phyloP scores from a whole-genome alignment of 2,329 filamentous ascomycete genomes.

The Cucurbitaria berberidis region DNA sequence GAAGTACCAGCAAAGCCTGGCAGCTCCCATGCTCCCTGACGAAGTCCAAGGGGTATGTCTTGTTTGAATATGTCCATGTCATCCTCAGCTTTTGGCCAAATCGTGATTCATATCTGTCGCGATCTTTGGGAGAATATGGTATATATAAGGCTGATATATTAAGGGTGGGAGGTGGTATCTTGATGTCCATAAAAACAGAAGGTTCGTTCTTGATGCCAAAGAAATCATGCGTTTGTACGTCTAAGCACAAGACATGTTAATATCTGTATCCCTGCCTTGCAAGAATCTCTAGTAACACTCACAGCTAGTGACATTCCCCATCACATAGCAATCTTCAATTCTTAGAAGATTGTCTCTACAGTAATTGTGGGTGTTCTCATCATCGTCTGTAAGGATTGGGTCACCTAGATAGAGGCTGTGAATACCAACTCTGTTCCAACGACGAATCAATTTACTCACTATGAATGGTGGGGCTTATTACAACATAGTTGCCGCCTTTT shows the following conservation, averaged over 20 bases:
- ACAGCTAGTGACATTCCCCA: background rate
- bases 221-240: background rate
- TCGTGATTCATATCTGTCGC: background rate
- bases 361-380: background rate
- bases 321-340: background rate
- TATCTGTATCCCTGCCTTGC: background rate
- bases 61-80: slow-evolving; percentile 7
- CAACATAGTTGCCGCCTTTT: background rate
- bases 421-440: background rate
- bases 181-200: slow-evolving; percentile 7
- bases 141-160: slow-evolving; percentile 13
- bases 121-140: background rate
- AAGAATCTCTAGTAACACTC: background rate
- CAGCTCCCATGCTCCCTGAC: slow-evolving; percentile 14
- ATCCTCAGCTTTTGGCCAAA: background rate
- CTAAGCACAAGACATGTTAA: background rate
- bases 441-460: background rate
- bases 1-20: slow-evolving; percentile 11
- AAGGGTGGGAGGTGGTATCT: slow-evolving; percentile 4
- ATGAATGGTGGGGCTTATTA: background rate
- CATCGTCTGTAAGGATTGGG: background rate
- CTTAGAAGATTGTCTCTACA: too few species aligned
- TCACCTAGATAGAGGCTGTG: background rate
- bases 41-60: slow-evolving; percentile 2
- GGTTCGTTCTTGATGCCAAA: background rate